Evolutionary conservation across 2,329 filamentous ascomycete genomes (phyloP), one percentile per base, ranked within the genome.

Genomic region (Trichoderma koningii): DNA sequence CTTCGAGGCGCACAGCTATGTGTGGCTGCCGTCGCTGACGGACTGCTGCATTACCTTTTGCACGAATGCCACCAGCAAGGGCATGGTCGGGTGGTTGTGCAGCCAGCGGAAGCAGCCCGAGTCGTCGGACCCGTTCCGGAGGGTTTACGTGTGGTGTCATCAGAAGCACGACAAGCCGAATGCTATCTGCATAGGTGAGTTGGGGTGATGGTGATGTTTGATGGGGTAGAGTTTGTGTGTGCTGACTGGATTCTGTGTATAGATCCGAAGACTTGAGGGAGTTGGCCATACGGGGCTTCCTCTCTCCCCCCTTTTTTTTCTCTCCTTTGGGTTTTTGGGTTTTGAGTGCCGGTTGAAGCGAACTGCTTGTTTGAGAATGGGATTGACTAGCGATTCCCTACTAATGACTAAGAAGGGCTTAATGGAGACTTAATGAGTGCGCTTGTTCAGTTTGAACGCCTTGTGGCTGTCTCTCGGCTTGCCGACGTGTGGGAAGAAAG

Each of bases 121-220:
- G 34, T 55, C 70, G 5, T 63, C 66, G 1, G 63, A 53, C n/a
- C 5, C 59, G 7, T 74, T 74, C 59, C 45, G 55, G 0, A 56
- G 73, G 45, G 67, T 73, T 5, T 70, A 69, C 26, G 68, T 75
- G 21, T 70, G 71, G 69, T 75, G 72, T 47, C 69, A 71, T 2
- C 44, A 64, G 21, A 34, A 65, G 28, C 66, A 75, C 21, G 23
- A 30, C 17, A 28, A 65, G 41, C 10, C 38, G 21, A 64, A 65
- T 42, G 65, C 55, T 17, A 41, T 66, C 6, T 50, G 53, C 21
- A 47, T 60, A 64, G 63, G 34, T 59, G 57, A 42, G 38, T 7
- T 48, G n/a, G 10, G 5, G n/a, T 5, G 17, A 14, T n/a, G 6
- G 3, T 28, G 3, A 41, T 26, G 9, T 0, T 30, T 23, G 3